These are phyloP conservation scores for Russula vinacea DNA, from an alignment of 768 basidiomycete genomes.

Conservation along the genomic window DNA sequence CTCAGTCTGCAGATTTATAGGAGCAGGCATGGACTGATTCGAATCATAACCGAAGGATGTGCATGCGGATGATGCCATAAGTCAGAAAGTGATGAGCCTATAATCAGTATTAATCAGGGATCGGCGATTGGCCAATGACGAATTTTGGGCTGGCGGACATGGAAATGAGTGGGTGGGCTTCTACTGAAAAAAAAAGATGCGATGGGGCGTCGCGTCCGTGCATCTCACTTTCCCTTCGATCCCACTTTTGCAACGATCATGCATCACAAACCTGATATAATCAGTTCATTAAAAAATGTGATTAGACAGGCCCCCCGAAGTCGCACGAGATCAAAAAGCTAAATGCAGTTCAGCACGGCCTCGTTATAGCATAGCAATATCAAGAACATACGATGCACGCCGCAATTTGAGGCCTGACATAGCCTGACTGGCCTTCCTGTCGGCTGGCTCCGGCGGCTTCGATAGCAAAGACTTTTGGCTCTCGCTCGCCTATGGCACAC, in stretches of 20 bases:
- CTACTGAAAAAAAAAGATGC: too few species aligned
- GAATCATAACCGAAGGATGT: not conserved
- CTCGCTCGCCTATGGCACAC: not conserved
- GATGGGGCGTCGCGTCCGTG: not conserved
- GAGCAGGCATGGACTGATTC: not conserved
- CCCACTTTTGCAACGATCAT: not conserved
- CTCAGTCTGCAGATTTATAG: slow-evolving; percentile 3
- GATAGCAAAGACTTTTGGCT: not conserved
- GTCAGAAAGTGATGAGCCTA: not conserved
- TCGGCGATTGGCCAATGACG: too few species aligned
- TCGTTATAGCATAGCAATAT: not conserved
- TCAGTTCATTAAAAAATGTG: not conserved
- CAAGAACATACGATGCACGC: not conserved
- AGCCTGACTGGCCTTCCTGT: not conserved
- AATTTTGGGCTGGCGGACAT: too few species aligned
- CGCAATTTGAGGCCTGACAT: not conserved
- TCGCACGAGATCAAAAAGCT: not conserved
- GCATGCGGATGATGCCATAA: not conserved
- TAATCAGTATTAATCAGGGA: too few species aligned
- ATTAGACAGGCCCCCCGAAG: not conserved
- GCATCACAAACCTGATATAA: not conserved
- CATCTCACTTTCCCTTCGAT: not conserved
- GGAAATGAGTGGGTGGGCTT: too few species aligned
- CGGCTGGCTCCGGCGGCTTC: not conserved
- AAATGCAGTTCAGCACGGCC: not conserved